Evolutionary conservation across 805 yeast species (phyloP), one percentile per base, ranked within the genome.

Genomic region (Kuraishia piskuri): DNA sequence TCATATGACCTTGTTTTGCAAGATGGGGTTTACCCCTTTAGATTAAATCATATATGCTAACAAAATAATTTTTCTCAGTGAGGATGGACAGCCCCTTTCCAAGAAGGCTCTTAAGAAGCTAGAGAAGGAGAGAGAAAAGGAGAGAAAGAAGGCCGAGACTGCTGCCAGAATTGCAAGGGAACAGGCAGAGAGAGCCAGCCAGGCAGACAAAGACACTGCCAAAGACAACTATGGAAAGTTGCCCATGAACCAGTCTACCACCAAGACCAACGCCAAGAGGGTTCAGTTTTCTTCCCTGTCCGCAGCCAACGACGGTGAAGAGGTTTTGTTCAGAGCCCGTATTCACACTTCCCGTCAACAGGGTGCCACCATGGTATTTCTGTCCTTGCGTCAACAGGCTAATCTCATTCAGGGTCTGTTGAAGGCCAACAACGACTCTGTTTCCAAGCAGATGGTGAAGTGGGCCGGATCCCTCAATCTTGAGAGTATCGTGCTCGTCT

Each of bases 81-180:
- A 66, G 37, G 92, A 87, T 66, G 96, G 97, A 47, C 83, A 79
- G 71, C 96, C 96, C 24, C 74, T 90, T 61, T 86, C 95, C 54
- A 94, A 94, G 73, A 94, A 91, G 68, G 99, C 97, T 2, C 75
- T 94, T 63, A 94, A 94, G 79, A 94, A 94, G 75, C 79, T 94
- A 57, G 94, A 88, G 69, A 92, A 92, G 66, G 96, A 89, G 71
- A 83, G 80, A 66, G 97, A 91, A 72, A 92, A 92, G 76, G 95
- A 86, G 60, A 83, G 79, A 66, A 92, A 91, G 79, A 91, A 91
- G 76, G 94, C 90, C 45, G 97, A 89, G 69, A 86, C 85, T 64
- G 97, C 94, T 52, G 95, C 87, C 44, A 88, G 88, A 71, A 72
- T 88, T 55, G 96, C 92, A 46, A 79, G 80, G 57, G 97, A 90